phyloP scores from a whole-genome alignment of 805 yeast species.

The Candida fluviatilis region DNA sequence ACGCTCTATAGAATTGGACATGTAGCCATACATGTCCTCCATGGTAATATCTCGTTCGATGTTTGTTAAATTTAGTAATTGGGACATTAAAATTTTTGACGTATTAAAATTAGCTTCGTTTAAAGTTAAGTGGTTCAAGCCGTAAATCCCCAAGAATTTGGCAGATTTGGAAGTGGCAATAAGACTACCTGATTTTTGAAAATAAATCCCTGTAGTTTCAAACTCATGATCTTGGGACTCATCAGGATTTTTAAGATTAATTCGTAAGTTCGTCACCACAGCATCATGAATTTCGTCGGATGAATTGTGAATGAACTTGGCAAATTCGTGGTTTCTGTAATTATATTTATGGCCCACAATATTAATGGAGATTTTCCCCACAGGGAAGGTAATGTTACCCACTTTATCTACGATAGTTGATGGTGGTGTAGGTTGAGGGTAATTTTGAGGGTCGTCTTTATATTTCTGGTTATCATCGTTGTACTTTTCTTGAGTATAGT shows the following conservation, averaged over 20 bases:
- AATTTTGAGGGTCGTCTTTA: constrained; percentile 23
- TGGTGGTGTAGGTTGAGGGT: constrained; percentile 12
- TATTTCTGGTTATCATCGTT: constrained; percentile 23
- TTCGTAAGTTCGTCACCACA: constrained; percentile 24
- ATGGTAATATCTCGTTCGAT: constrained; percentile 35
- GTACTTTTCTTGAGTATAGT: constrained; percentile 18
- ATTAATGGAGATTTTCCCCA: constrained; percentile 23
- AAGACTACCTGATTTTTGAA: constrained; percentile 60
- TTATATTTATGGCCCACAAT: constrained; percentile 21
- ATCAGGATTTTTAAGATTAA: constrained; percentile 35
- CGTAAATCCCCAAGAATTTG: constrained; percentile 58
- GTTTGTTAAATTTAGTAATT: constrained; percentile 41
- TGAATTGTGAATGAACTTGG: constrained; percentile 10
- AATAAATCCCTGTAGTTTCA: constrained; percentile 58
- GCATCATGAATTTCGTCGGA: constrained; percentile 25
- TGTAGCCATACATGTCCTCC: constrained; percentile 30
- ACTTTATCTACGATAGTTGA: constrained; percentile 7
- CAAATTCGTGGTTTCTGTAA: constrained; percentile 16
- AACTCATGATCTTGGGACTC: constrained; percentile 50
- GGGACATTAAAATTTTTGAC: constrained; percentile 41
- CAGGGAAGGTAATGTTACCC: constrained; percentile 26
- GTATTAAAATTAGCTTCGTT: constrained; percentile 39
- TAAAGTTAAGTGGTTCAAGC: constrained; percentile 54
- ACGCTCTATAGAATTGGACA: constrained; percentile 30
- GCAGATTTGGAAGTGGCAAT: constrained; percentile 58